Base-by-base conservation (phyloP, 1,284 basidiomycete genomes). In the Nidula niveotomentosa region DNA sequence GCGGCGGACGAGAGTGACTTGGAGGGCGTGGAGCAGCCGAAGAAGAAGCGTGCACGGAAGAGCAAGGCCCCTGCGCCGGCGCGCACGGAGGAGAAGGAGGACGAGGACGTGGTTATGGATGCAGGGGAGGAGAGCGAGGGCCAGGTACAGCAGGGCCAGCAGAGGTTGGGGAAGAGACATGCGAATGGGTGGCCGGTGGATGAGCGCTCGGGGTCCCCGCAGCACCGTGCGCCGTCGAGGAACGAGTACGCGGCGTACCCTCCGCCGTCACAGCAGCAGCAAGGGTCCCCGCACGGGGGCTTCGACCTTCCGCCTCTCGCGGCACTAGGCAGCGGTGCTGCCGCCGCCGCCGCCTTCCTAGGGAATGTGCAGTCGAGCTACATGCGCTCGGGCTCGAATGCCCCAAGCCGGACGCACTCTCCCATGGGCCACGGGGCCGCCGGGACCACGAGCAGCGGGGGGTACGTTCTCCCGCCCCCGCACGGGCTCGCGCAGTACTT, bases 341-440 rank as follows among this genome's bases (percentile, higher is more conserved):
- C 63, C 36, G 66, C 67, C 48, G 61, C 65, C 49, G 64, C 64
- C 10, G 62, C 58, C 51, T 64, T 68, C 13, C 55, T 65, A 23
- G 55, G 60, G 8, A 68, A 67, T 57, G 63, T 70, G 52, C 68
- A 66, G 48, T 73, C 82, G 53, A 80, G 80, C 63, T 86, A 86
- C 65, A 73, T 83, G 58, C 78, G 84, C 60, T 80, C 83, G 48
- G 76, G 81, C 54, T 83, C 81, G 52, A 75, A 77, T 62, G 79
- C 80, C 35, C 86, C 87, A 6, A 88, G 84, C 68, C 73, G 86
- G 61, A 86, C 85, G 48, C 86, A 89, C 63, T 88, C 86, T 41
- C 87, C 86, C 45, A 68, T 85, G 61, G 76, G 74, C 61, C 75
- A 76, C 54, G 74, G 73, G 37, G 69, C 65, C n/a, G 50, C 49